Evolutionary conservation across 306 rosid genomes (phyloP), one percentile per base, ranked within the genome.

Genomic region (Pterocarpus santalinus): DNA sequence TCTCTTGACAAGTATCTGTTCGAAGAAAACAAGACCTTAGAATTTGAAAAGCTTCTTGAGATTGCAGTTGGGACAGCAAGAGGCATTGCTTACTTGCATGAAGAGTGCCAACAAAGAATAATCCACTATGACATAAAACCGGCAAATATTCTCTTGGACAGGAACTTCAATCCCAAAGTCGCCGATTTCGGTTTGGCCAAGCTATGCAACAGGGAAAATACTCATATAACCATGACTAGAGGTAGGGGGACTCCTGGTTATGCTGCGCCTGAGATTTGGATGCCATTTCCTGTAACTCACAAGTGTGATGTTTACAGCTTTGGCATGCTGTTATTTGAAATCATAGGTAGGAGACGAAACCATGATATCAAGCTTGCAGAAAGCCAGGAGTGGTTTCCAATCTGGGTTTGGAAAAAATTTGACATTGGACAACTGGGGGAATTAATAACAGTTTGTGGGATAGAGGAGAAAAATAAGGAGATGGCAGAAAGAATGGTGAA

Each of bases 151-250:
- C 89, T 89, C 2, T 77, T 89, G 34, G 89, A 87, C 6, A 58
- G 2, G 1, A 79, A 85, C 8, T 83, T 85, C 52, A 9, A 51
- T 10, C 89, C 91, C 2, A 87, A 87, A 61, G 93, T 87, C 2
- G 93, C 82, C 32, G 93, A 90, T 85, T 90, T 87, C 9, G 87
- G 91, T 35, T 86, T 90, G 63, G 91, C 91, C 14, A 90, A 85
- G 68, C 85, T 83, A 5, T 81, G 81, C 28, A 81, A 80, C 12
- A 9, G 87, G 62, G 89, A 87, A 22, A 80, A 77, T 36, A 86
- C 87, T 38, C 90, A 82, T 16, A 32, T 86, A 51, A 51, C 88
- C 0, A 82, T 87, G 85, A 83, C 86, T 0, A 86, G 83, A 57
- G 86, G 86, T 0, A 82, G 93, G 41, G 93, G 93, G 8, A 88